Base-by-base conservation (phyloP, 345 rosid species). In the Pugionium dolabratum region DNA sequence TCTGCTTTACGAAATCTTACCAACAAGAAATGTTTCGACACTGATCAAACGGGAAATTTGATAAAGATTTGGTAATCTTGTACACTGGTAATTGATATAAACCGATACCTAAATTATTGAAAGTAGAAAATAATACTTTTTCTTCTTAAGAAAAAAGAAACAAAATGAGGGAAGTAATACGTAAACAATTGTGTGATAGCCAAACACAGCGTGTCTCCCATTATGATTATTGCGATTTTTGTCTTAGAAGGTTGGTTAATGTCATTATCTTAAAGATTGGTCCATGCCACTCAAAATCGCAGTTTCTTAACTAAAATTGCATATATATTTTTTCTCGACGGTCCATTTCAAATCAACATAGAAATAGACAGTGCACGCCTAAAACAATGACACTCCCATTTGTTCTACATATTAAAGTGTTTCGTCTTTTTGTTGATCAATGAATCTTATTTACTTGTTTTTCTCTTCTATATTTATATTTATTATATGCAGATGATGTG, bases 301-400 rank as follows among this genome's bases (percentile, higher is more conserved):
- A 62, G 51, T 71, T 30, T 46, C 43, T 31, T 37, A 54, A 54
- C 41, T 25, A 11, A 54, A 62, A 6, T 39, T n/a, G 58, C 26
- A 67, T 45, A 18, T 18, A 18, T 18, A 18, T 45, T 62, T 55
- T 44, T 55, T 71, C 64, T 47, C 29, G 64, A 47, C 46, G 75
- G 64, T 71, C 69, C 59, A 40, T 71, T 71, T 63, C 64, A 71
- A 47, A 55, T 71, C 69, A 58, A 71, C 51, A 54, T 63, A 63
- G 69, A 47, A 18, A 18, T 18, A 18, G 64, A 71, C 55, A 55
- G 75, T 63, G 70, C 70, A 63, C 63, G 64, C 75, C 70, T 71
- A 71, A 70, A 63, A 63, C 39, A 63, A 33, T 33, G 75, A 71
- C 64, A 54, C 52, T 6, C n/a, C 35, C 11, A 7, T 55, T 64